Evolutionary conservation across 2,329 filamentous ascomycete species (phyloP), one percentile per base, ranked within the genome.

Genomic region (Davidsoniella virescens): DNA sequence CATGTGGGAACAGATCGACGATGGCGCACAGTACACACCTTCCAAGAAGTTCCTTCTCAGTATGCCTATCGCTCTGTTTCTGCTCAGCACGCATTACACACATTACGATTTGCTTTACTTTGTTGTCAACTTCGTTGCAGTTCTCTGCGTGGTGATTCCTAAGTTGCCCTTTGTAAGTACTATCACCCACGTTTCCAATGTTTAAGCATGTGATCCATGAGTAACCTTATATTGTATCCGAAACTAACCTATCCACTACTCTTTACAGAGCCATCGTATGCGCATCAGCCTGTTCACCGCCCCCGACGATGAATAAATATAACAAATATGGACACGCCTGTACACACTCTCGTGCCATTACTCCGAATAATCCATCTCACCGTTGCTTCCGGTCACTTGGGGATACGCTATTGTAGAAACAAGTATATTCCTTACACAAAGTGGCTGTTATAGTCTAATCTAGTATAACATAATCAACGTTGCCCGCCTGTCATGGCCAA

Each of bases 1-100:
- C 70, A 96, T 98, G 92, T 98, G 92, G 92, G 92, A 98, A 71
- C 92, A 98, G 70, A 98, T 98, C 65, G 92, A 98, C 71, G 93
- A 96, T 61, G 92, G 92, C 44, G 92, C 92, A 59, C 92, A 98
- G 66, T 98, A 96, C 70, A 98, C 92, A 1, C 92, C 92, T 3
- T 86, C 92, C 57, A 98, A 98, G 74, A 98, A 98, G 67, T 98
- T 98, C 62, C 73, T 98, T 53, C 80, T 96, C 59, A 87, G 83
- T 60, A 90, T 96, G 33, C 92, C 92, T 38, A 94, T 98, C 59
- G 76, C 88, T 56, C 75, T 98, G 56, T 98, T 98, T 65, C 75
- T 98, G 51, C 73, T 96, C 60, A 96, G 90, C 75, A 98, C 92
- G 20, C 92, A 98, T 67, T 98, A 96, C 68, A 96, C 92, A 44